phyloP scores from a whole-genome alignment of 805 yeast genomes.

The Teunomyces kruisii region DNA sequence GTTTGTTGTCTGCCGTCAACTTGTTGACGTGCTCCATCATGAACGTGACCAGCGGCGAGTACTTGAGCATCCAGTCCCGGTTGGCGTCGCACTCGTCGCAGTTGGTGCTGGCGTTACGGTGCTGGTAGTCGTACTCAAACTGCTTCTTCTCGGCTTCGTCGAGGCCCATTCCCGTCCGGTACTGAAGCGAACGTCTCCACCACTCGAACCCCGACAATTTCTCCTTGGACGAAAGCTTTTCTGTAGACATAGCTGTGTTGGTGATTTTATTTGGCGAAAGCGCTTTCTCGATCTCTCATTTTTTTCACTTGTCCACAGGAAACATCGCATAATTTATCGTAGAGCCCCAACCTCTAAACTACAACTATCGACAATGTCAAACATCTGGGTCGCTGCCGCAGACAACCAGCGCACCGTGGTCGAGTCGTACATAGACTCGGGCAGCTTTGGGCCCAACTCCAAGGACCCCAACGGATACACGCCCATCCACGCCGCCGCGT shows the following conservation, averaged over 20 bases:
- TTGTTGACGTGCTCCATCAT: conserved; percentile 82
- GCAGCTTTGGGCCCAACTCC: conserved; percentile 60
- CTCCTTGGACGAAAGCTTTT: conserved; percentile 23
- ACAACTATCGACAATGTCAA: conserved; percentile 21
- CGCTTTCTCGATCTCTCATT: too few species aligned
- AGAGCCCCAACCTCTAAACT: neutral
- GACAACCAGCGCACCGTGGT: conserved; percentile 71
- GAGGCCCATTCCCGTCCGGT: conserved; percentile 69
- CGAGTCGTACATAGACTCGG: conserved; percentile 50
- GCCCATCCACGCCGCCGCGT: conserved; percentile 95
- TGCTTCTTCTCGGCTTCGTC: conserved; percentile 49
- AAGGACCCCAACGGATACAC: conserved; percentile 95
- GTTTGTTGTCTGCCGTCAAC: conserved; percentile 43
- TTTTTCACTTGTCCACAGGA: too few species aligned
- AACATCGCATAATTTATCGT: too few species aligned
- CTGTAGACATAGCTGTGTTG: neutral
- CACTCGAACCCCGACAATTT: conserved; percentile 61
- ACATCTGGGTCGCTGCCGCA: conserved; percentile 95
- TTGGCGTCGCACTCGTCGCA: conserved; percentile 73
- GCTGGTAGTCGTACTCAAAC: conserved; percentile 59
- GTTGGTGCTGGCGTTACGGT: conserved; percentile 43
- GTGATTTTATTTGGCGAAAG: neutral
- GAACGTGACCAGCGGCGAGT: conserved; percentile 83
- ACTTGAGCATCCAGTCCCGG: conserved; percentile 75
- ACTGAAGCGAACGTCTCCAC: conserved; percentile 76